These are phyloP conservation scores for Micractinium sp. DNA, from an alignment of 139 green algal genomes.

Conservation along the genomic window DNA sequence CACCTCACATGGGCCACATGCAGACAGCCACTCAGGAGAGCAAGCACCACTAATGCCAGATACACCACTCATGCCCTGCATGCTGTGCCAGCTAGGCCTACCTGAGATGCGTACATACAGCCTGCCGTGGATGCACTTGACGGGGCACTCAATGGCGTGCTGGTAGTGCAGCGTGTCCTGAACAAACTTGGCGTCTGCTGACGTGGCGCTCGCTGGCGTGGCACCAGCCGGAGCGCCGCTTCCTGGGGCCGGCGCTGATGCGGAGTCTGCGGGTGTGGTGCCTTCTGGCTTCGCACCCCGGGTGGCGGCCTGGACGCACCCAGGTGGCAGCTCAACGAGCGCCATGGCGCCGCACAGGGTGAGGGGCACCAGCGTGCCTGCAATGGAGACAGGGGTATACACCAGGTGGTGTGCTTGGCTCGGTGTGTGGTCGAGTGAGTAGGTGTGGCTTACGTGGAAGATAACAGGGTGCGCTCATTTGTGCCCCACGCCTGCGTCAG, in stretches of 20 bases:
- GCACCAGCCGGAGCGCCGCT: not conserved
- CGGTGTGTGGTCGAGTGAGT: too few relatives aligned
- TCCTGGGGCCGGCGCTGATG: not conserved
- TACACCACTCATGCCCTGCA: not conserved
- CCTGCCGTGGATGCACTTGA: constrained; percentile 66
- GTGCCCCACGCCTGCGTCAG: not conserved
- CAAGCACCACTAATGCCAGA: too few relatives aligned
- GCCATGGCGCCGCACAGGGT: constrained; percentile 28
- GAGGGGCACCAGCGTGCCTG: constrained; percentile 22
- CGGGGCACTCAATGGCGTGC: constrained; percentile 62
- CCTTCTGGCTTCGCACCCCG: not conserved
- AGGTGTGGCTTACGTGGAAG: too few relatives aligned
- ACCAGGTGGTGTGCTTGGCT: too few relatives aligned
- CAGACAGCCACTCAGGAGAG: too few relatives aligned
- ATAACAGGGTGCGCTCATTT: too few relatives aligned
- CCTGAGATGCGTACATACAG: constrained; percentile 69
- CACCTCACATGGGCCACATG: too few relatives aligned
- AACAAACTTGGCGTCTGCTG: constrained; percentile 67
- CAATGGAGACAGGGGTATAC: too few relatives aligned
- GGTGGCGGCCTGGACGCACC: not conserved
- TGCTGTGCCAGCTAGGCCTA: not conserved
- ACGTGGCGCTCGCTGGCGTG: constrained; percentile 52
- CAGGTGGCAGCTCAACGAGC: constrained; percentile 10
- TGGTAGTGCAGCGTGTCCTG: constrained; percentile 69
- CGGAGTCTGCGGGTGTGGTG: not conserved